These are phyloP conservation scores for Staphylotrichum tortipilum DNA, from an alignment of 495 filamentous ascomycete species.

Conservation along the genomic window DNA sequence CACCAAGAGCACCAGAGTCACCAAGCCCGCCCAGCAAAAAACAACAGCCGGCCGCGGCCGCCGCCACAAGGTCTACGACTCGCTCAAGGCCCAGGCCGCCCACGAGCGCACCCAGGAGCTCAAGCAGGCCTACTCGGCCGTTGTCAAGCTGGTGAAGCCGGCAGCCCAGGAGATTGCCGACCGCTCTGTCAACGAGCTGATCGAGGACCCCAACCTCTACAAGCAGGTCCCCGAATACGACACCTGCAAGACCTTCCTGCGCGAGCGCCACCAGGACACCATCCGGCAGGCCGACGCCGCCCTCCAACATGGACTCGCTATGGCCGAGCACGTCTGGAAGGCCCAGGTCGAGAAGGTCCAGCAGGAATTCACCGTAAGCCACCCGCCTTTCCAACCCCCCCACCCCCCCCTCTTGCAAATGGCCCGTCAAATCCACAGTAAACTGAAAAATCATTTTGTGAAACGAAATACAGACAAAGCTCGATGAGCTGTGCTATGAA, in stretches of 20 bases:
- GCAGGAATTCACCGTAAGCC: constrained; percentile 15
- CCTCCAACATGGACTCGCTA: constrained; percentile 7
- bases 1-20: constrained; percentile 18
- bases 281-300: constrained; percentile 15
- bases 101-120: constrained; percentile 39
- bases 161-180: constrained; percentile 37
- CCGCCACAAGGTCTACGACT: constrained; percentile 35
- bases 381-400: too few relatives aligned
- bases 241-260: constrained; percentile 22
- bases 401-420: too few relatives aligned
- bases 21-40: constrained; percentile 29
- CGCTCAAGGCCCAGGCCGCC: constrained; percentile 33
- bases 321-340: constrained; percentile 16
- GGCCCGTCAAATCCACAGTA: too few relatives aligned
- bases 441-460: too few relatives aligned
- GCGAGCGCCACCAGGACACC: constrained; percentile 19
- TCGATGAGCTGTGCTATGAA: constrained; percentile 27
- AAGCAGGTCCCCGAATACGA: constrained; percentile 27
- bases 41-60: constrained; percentile 30
- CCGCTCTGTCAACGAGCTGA: constrained; percentile 27
- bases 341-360: constrained; percentile 6
- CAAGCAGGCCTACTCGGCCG: constrained; percentile 29
- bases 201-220: constrained; percentile 22
- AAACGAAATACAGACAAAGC: constrained; percentile 17
- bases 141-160: constrained; percentile 33